Base-by-base conservation (phyloP, 257 asterid genomes). In the Vinca minor region DNA sequence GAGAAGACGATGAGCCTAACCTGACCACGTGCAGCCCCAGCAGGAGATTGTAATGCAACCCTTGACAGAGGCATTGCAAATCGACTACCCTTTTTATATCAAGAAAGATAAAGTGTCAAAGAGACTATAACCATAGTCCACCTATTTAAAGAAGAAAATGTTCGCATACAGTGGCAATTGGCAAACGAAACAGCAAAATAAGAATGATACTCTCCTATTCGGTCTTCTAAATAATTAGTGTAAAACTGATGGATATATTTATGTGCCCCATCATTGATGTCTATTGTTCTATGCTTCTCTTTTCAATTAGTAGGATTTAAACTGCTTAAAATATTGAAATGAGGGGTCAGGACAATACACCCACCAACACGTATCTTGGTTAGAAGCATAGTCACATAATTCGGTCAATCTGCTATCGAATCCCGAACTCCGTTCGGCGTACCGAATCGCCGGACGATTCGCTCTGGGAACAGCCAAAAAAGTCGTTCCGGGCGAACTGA, bases 21-120 rank as follows among this genome's bases (percentile, higher is more conserved):
- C 98, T 87, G 96, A 49, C 98, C 98, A 50, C 94, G 90, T 28
- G 96, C 99, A 74, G 94, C 84, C 26, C 99, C 99, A 68, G 92
- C 99, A 28, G 99, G 99, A 65, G 97, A 79, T 69, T 80, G 79
- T 61, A 93, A 60, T 55, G 84, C 84, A 54, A 93, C 64, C 71
- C 87, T 76, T 64, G 96, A 74, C 42, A 81, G 81, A 31, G 97
- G 99, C 96, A 87, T 85, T 61, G 96, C 78, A 77, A 55, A 77
- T 17, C 96, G 94, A 69, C 67, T 56, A 34, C 97, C 99, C 98
- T 92, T 63, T 35, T 79, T 13, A 32, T 39, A 6, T 44, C 55
- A 68, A 54, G 12, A 35, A 35, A 31, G n/a, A 36, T 14, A 47
- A n/a, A 20, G 42, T 36, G 42, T 62, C 41, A 54, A 15, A 59